Percentiles rank a stretch among this genome's conserved stretches.
Conservation (phyloP, 2,329 filamentous ascomycete species). For the Paecilomyces sp. region DNA sequence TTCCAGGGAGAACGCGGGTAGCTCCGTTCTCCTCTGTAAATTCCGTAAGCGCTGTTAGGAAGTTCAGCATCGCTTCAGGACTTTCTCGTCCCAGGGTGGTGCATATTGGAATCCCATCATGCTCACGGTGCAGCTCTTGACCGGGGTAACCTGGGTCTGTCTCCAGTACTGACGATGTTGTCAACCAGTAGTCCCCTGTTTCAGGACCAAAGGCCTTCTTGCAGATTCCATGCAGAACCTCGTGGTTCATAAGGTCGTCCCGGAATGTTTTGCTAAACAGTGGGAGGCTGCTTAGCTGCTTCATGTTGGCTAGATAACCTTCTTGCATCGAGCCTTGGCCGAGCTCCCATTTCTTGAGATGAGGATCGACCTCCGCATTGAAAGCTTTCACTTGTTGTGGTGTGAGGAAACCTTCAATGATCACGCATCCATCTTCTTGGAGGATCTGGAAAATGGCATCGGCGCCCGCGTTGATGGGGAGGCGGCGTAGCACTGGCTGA, state of each 20-base stretch:
- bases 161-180: not conserved
- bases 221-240: slow-evolving; percentile 19
- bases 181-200: not conserved
- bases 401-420: not conserved
- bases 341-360: not conserved
- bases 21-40: not conserved
- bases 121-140: not conserved
- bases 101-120: not conserved
- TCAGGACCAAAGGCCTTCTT: not conserved
- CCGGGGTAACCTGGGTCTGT: not conserved
- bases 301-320: not conserved
- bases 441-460: not conserved
- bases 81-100: not conserved
- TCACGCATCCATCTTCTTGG: not conserved
- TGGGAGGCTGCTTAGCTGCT: not conserved
- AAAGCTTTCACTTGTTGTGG: not conserved
- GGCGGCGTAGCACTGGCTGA: too few relatives aligned
- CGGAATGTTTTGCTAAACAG: slow-evolving; percentile 17
- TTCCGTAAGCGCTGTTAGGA: not conserved
- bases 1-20: not conserved
- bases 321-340: not conserved
- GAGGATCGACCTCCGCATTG: not conserved
- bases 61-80: not conserved
- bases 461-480: not conserved
- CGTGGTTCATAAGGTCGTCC: slow-evolving; percentile 16